Conservation (phyloP, 805 yeast species). For the Yamadazyma insecticola region DNA sequence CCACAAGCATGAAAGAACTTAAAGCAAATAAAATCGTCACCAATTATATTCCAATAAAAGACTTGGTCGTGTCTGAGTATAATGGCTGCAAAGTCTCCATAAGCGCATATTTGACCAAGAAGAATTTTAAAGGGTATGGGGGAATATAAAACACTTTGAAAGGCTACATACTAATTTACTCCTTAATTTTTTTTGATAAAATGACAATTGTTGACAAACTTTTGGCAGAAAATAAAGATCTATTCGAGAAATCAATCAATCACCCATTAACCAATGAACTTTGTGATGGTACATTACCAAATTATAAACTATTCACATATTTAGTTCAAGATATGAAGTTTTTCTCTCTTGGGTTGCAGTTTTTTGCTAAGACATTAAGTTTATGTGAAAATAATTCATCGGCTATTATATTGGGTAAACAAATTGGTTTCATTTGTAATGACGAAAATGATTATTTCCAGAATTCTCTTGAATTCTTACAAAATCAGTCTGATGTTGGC, state of each 20-base stretch:
- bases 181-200: too few relatives aligned
- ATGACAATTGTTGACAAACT: slow-evolving; percentile 10
- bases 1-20: too few relatives aligned
- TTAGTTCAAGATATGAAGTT: slow-evolving; percentile 46
- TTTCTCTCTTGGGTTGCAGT: slow-evolving; percentile 38
- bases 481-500: slow-evolving; percentile 14
- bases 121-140: too few relatives aligned
- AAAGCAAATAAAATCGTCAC: too few relatives aligned
- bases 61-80: too few relatives aligned
- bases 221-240: slow-evolving; percentile 9
- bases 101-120: too few relatives aligned
- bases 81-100: too few relatives aligned
- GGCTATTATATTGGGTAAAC: slow-evolving; percentile 41
- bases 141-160: too few relatives aligned
- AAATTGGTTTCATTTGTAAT: slow-evolving; percentile 46
- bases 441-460: slow-evolving; percentile 47
- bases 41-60: too few relatives aligned
- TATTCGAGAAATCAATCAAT: slow-evolving; percentile 25
- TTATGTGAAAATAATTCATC: slow-evolving; percentile 36
- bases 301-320: slow-evolving; percentile 39
- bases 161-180: too few relatives aligned
- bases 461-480: slow-evolving; percentile 19
- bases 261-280: slow-evolving; percentile 42
- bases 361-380: slow-evolving; percentile 42
- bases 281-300: slow-evolving; percentile 42